A percentile compares a stretch with the other conserved stretches of the same genome.
Evolutionary conservation across 202 grass and related monocot genomes (phyloP).

Genomic region (Digitaria exilis): DNA sequence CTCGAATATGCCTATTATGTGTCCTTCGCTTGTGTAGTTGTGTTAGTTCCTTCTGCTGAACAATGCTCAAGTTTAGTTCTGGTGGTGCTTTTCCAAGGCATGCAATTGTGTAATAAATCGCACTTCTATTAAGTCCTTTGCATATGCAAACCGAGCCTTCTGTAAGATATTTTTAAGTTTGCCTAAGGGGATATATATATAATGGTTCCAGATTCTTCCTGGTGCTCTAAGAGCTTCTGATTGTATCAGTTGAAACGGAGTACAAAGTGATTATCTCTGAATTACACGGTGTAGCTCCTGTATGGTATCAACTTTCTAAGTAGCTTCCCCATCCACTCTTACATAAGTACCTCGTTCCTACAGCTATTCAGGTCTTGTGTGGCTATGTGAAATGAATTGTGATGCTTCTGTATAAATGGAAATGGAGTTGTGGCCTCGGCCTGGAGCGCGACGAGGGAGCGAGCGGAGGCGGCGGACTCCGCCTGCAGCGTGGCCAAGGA

Average conservation of each 20-base stretch:
- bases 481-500: slow-evolving; percentile 41
- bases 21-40: background rate
- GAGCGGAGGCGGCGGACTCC: slow-evolving; percentile 34
- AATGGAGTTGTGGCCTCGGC: slow-evolving; percentile 50
- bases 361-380: background rate
- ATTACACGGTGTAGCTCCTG: too few species aligned
- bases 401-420: background rate
- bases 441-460: slow-evolving; percentile 47
- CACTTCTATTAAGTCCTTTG: background rate
- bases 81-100: background rate
- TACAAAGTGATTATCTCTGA: too few species aligned
- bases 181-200: too few species aligned
- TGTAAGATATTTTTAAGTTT: too few species aligned
- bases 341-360: too few species aligned
- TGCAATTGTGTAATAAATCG: too few species aligned
- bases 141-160: too few species aligned
- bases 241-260: background rate
- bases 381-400: background rate
- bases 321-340: background rate
- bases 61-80: background rate
- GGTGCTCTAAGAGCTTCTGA: too few species aligned
- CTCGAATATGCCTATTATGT: background rate
- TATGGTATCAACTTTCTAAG: background rate
- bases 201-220: too few species aligned
- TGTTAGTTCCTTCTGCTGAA: background rate